Conservation (phyloP, 352 stramenopile genomes). For the Pilasporangium apinafurcum region DNA sequence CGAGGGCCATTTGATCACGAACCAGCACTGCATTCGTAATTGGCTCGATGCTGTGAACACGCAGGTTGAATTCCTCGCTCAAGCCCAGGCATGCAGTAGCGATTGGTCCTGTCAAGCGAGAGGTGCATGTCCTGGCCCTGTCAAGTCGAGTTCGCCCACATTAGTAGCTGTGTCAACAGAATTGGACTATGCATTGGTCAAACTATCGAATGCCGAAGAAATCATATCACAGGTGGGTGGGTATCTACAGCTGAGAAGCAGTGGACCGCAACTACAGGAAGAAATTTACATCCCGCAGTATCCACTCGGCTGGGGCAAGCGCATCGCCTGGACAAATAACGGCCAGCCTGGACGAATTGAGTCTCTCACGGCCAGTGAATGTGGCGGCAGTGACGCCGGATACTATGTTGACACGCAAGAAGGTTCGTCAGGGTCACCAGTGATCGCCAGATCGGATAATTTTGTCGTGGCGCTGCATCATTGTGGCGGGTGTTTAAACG, state of each 20-base stretch:
- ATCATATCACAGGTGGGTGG: slow-evolving; percentile 22
- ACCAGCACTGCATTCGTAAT: slow-evolving; percentile 69
- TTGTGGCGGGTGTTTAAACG: slow-evolving; percentile 70
- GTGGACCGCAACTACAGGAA: slow-evolving; percentile 23
- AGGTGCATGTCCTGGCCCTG: slow-evolving; percentile 34
- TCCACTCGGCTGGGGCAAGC: slow-evolving; percentile 27
- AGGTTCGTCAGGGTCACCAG: slow-evolving; percentile 59
- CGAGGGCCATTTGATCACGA: slow-evolving; percentile 71
- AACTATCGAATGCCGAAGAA: slow-evolving; percentile 22
- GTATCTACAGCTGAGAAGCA: slow-evolving; percentile 27
- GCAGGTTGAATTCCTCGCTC: slow-evolving; percentile 57
- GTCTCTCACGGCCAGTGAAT: slow-evolving; percentile 28
- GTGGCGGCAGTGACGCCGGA: slow-evolving; percentile 40
- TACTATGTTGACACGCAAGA: slow-evolving; percentile 77
- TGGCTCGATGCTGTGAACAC: slow-evolving; percentile 63
- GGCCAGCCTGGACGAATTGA: slow-evolving; percentile 17
- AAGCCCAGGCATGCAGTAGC: slow-evolving; percentile 31
- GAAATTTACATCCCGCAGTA: slow-evolving; percentile 38
- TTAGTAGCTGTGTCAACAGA: slow-evolving; percentile 27
- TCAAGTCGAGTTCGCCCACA: slow-evolving; percentile 25
- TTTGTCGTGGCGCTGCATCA: slow-evolving; percentile 71
- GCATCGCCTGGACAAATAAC: slow-evolving; percentile 19
- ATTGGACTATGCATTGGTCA: slow-evolving; percentile 38
- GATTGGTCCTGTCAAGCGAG: slow-evolving; percentile 21
- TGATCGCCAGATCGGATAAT: slow-evolving; percentile 49